Evolutionary conservation across 148 eudicot genomes (phyloP).

Genomic region (Rhododendron henanense): DNA sequence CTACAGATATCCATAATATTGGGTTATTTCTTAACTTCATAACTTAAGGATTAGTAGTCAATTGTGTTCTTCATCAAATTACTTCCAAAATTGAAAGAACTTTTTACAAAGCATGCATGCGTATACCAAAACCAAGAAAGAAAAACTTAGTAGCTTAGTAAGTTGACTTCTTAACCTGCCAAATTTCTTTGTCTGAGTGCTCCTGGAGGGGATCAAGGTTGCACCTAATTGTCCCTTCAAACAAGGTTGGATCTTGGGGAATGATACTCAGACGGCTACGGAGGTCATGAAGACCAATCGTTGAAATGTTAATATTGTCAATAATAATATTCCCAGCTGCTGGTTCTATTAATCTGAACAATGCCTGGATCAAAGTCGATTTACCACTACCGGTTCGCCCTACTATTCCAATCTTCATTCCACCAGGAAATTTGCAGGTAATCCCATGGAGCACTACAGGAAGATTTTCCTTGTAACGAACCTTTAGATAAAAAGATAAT

Average conservation of each 20-base stretch:
- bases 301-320: constrained; percentile 74
- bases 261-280: constrained; percentile 91
- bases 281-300: constrained; percentile 95
- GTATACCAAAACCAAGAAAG: background rate
- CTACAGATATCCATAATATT: background rate
- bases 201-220: constrained; percentile 95
- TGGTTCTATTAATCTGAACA: constrained; percentile 87
- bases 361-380: constrained; percentile 86
- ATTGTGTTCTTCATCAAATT: background rate
- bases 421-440: constrained; percentile 85
- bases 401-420: constrained; percentile 86
- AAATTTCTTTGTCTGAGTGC: constrained; percentile 71
- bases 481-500: constrained; percentile 26
- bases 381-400: constrained; percentile 98
- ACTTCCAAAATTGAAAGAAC: background rate
- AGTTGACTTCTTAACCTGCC: constrained; percentile 58
- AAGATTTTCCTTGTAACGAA: constrained; percentile 85
- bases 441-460: constrained; percentile 86
- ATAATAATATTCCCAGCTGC: constrained; percentile 74
- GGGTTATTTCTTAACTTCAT: background rate
- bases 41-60: background rate
- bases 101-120: background rate
- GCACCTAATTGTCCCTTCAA: constrained; percentile 91
- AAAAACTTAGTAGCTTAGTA: background rate
- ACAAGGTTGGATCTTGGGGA: constrained; percentile 94